Evolutionary conservation across 768 basidiomycete genomes (phyloP).

Genomic region (Calocybe cyanea): DNA sequence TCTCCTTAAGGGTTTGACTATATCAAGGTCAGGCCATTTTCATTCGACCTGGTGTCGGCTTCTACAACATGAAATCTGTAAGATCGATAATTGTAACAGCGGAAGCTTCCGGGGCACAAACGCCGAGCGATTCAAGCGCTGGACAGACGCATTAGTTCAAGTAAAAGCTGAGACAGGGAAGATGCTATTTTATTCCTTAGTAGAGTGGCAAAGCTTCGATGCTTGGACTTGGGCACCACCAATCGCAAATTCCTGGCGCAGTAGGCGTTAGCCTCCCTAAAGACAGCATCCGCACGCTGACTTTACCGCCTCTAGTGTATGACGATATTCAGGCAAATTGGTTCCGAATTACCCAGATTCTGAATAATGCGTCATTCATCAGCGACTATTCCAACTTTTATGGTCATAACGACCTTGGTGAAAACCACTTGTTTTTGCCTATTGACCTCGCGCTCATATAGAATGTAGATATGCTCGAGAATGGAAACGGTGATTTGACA

Average conservation of each 20-base stretch:
- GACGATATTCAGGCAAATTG: slow-evolving; percentile 22
- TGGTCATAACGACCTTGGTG: slow-evolving; percentile 51
- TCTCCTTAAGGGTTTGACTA: slow-evolving; percentile 20
- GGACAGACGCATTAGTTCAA: slow-evolving; percentile 22
- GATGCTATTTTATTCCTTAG: slow-evolving; percentile 22
- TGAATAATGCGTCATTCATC: slow-evolving; percentile 25
- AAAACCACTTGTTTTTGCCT: background rate
- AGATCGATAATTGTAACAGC: slow-evolving; percentile 20
- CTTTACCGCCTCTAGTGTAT: slow-evolving; percentile 11
- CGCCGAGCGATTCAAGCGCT: slow-evolving; percentile 20
- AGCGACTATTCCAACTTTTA: slow-evolving; percentile 35
- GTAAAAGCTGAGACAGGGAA: slow-evolving; percentile 21
- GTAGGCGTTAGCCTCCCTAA: slow-evolving; percentile 8
- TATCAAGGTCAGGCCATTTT: slow-evolving; percentile 13
- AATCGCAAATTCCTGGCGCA: slow-evolving; percentile 22
- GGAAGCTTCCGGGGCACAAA: slow-evolving; percentile 19
- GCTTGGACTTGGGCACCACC: slow-evolving; percentile 23
- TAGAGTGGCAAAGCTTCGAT: slow-evolving; percentile 26
- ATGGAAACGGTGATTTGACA: slow-evolving; percentile 48
- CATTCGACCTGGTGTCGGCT: background rate
- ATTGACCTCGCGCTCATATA: background rate
- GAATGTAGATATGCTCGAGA: slow-evolving; percentile 24
- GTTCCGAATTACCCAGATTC: slow-evolving; percentile 19
- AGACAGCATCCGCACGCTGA: background rate
- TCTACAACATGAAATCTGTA: background rate